Conservation (phyloP, 2,329 filamentous ascomycete species). For the Penicillium paneum region DNA sequence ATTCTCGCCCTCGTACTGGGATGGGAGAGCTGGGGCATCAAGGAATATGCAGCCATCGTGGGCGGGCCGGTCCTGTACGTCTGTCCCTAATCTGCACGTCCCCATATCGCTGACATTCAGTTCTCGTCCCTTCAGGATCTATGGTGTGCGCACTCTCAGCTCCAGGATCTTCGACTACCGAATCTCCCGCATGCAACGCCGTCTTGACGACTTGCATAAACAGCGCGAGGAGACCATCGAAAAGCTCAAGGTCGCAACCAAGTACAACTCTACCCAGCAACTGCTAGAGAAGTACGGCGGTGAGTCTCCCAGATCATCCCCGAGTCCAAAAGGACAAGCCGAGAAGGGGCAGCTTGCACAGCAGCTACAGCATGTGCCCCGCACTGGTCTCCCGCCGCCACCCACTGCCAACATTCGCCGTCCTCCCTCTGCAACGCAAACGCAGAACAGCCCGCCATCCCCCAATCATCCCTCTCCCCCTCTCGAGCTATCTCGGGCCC, state of each 20-base stretch:
- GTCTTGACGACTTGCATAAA: conserved; percentile 70
- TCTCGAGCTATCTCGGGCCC: conserved; percentile 19
- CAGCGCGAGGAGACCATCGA: conserved; percentile 86
- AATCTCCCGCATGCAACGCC: conserved; percentile 64
- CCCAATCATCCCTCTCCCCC: conserved; percentile 34
- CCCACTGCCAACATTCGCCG: conserved; percentile 62
- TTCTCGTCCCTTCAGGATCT: conserved; percentile 62
- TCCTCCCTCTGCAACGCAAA: conserved; percentile 16
- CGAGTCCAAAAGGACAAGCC: conserved; percentile 24
- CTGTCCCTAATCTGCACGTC: conserved; percentile 1
- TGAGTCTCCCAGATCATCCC: conserved; percentile 47
- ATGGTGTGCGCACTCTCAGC: conserved; percentile 64
- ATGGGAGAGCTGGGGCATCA: conserved; percentile 69
- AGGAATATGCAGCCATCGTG: conserved; percentile 74
- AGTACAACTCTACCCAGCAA: conserved; percentile 91
- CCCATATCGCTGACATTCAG: conserved; percentile 19
- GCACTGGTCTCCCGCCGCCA: conserved; percentile 57
- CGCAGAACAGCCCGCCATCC: conserved; percentile 4
- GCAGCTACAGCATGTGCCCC: conserved; percentile 34
- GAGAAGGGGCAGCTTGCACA: conserved; percentile 24
- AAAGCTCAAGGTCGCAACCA: conserved; percentile 90
- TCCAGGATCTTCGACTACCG: conserved; percentile 77
- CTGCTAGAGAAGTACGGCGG: conserved; percentile 92
- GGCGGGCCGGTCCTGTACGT: conserved; percentile 74
- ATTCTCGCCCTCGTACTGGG: conserved; percentile 82